These are phyloP conservation scores for Knoxdaviesia capensis DNA, from an alignment of 2,329 filamentous ascomycete species.

Conservation along the genomic window DNA sequence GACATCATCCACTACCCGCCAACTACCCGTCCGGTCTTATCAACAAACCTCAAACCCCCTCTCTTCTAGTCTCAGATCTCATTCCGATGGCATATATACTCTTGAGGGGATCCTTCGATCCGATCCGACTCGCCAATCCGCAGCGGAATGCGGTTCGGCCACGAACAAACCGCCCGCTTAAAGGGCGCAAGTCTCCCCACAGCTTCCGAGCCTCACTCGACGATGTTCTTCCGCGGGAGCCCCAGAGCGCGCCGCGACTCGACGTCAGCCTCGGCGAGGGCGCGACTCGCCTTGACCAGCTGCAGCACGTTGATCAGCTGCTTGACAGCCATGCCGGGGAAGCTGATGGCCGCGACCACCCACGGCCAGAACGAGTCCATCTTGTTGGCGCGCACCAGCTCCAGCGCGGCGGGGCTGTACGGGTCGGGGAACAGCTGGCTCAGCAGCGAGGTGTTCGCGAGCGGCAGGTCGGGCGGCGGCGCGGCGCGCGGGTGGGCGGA, in stretches of 20 bases:
- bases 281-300: conserved; percentile 78
- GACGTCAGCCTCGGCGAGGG: conserved; percentile 82
- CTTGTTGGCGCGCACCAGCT: conserved; percentile 87
- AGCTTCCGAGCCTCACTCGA: no score
- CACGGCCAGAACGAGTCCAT: conserved; percentile 47
- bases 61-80: no score
- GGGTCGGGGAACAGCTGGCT: conserved; percentile 68
- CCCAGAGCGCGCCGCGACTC: conserved; percentile 35
- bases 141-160: no score
- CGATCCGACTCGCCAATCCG: no score
- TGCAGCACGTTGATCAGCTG: conserved; percentile 90
- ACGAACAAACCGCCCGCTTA: no score
- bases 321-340: conserved; percentile 78
- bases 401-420: conserved; percentile 80
- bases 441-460: conserved; percentile 47
- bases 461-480: conserved; percentile 24
- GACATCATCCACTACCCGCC: no score
- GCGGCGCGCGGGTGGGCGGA: conserved; percentile 11
- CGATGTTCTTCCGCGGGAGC: conserved; percentile 24
- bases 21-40: no score
- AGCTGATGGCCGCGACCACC: conserved; percentile 63
- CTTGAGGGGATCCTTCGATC: no score
- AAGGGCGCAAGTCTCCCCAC: no score
- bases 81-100: no score
- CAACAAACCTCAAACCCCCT: no score